phyloP scores from a whole-genome alignment of 306 rosid species.

The Vigna trinervia region DNA sequence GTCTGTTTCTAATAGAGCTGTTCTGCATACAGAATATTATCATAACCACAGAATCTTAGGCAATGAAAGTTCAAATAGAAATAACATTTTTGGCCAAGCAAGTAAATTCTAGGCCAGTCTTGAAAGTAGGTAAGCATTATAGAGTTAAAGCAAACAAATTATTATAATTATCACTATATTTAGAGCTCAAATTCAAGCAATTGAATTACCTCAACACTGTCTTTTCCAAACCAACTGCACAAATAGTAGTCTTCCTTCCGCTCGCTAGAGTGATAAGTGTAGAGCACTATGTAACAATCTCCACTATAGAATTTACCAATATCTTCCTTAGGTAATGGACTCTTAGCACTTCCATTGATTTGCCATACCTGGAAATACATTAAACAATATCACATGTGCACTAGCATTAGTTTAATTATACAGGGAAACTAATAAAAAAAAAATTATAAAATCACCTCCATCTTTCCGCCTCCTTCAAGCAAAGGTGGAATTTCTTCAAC shows the following conservation, averaged over 20 bases:
- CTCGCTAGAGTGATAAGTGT: conserved; percentile 94
- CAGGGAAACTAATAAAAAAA: conserved; percentile 32
- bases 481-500: conserved; percentile 94
- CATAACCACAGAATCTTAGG: neutral
- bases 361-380: conserved; percentile 77
- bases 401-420: conserved; percentile 34
- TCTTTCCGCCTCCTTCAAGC: conserved; percentile 98
- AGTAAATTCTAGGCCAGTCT: conserved; percentile 21
- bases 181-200: conserved; percentile 34
- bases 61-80: conserved; percentile 3
- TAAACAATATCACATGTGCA: conserved; percentile 28
- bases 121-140: neutral
- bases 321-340: conserved; percentile 78
- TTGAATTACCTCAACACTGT: conserved; percentile 81
- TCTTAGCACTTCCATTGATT: conserved; percentile 90
- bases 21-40: conserved; percentile 14
- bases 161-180: conserved; percentile 23
- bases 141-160: conserved; percentile 25
- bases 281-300: conserved; percentile 92
- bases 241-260: conserved; percentile 95
- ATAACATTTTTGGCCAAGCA: conserved; percentile 17
- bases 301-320: conserved; percentile 92
- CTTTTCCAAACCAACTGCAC: conserved; percentile 97
- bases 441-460: conserved; percentile 72
- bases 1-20: conserved; percentile 13